Evolutionary conservation across 176 grass and related monocot species (phyloP), one percentile per base, ranked within the genome.

Genomic region (Eleusine coracana): DNA sequence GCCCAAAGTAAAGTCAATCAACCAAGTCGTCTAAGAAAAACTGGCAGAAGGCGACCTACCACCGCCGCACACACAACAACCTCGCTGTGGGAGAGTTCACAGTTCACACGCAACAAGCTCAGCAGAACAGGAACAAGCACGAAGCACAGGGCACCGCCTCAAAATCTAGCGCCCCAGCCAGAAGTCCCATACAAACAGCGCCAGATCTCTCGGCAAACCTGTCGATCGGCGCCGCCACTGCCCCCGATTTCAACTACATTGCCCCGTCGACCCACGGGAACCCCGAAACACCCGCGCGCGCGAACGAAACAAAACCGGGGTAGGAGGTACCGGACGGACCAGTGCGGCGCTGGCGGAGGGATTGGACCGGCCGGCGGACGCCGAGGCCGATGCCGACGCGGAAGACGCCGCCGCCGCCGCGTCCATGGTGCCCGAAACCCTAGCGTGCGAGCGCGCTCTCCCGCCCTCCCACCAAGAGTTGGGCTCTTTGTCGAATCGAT

Each of bases 311-410:
- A 25, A 17, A 44, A 40, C 27, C 2, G 18, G 12, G 3, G 17
- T 16, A 70, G 11, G 8, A 20, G 8, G 74, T 38, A 45, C 36
- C 18, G 39, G 37, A 27, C 82, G 14, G 39, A 84, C 82, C 82
- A 77, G 73, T 10, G 51, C 82, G 18, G 82, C 82, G 82, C 74
- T 34, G 51, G 74, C 12, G 52, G 86, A 73, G 50, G 82, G 74
- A 49, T 77, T 60, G 20, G 92, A 94, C 78, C 85, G 87, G 86
- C 82, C 75, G 13, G 59, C 88, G 17, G 82, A 84, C 10, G 82
- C 72, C 60, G 71, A 64, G 1, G 56, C 70, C 25, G 88, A 90
- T 23, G 76, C 72, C 15, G 85, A 87, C 11, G 39, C 79, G 36
- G 50, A 42, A 18, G 66, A 77, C 46, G 80, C 71, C 50, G 85